Evolutionary conservation across 768 basidiomycete species (phyloP).

Genomic region (Mycena galopus): DNA sequence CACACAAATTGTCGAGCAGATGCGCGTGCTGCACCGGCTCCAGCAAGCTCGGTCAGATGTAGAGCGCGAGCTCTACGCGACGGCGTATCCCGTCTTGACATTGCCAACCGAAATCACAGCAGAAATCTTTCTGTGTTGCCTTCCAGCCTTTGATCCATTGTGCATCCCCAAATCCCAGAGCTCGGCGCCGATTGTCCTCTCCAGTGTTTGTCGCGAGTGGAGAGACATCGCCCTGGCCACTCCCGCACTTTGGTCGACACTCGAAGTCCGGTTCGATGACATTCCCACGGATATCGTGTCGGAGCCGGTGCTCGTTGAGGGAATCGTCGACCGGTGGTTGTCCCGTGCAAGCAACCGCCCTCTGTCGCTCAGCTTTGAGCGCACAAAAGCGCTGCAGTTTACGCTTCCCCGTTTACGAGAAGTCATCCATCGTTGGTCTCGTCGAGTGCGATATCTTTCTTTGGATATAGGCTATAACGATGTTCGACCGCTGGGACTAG

Average conservation of each 20-base stretch:
- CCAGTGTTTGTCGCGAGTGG: not conserved
- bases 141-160: not conserved
- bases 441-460: not conserved
- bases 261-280: not conserved
- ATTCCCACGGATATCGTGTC: not conserved
- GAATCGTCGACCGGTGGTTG: not conserved
- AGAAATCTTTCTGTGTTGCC: not conserved
- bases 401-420: not conserved
- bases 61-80: not conserved
- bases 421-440: not conserved
- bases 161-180: too few relatives aligned
- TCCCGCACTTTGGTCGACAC: not conserved
- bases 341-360: not conserved
- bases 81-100: not conserved
- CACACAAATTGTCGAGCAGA: not conserved
- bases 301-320: not conserved
- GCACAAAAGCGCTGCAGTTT: not conserved
- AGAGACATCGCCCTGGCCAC: conserved; percentile 6
- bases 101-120: not conserved
- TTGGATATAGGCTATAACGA: not conserved
- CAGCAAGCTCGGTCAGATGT: not conserved
- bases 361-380: not conserved
- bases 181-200: not conserved
- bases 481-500: not conserved
- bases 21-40: not conserved